phyloP scores from a whole-genome alignment of 805 yeast genomes.

The Ogataea neopini region DNA sequence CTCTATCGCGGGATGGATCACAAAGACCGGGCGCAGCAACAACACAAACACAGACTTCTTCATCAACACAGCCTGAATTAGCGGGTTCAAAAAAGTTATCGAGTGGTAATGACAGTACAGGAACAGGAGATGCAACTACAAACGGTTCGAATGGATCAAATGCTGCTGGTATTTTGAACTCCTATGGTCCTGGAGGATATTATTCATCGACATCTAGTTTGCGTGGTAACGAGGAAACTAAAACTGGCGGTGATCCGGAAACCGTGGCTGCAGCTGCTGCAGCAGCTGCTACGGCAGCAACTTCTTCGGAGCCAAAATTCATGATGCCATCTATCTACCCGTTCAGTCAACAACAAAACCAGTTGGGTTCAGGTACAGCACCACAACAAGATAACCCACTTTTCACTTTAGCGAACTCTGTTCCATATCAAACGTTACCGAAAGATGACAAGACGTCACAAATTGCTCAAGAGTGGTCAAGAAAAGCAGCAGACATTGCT shows the following conservation, averaged over 20 bases:
- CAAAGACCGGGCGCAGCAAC: slow-evolving; percentile 8
- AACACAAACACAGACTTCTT: slow-evolving; percentile 7
- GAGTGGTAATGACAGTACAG: background rate
- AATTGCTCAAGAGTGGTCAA: slow-evolving; percentile 24
- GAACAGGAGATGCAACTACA: background rate
- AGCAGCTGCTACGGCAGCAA: no score
- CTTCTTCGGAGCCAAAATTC: slow-evolving; percentile 3
- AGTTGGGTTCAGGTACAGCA: slow-evolving; percentile 4
- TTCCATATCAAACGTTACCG: slow-evolving; percentile 18
- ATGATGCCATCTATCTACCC: slow-evolving; percentile 21
- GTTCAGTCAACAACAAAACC: slow-evolving; percentile 18
- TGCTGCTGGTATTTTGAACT: background rate
- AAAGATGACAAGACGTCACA: slow-evolving; percentile 10
- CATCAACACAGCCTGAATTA: slow-evolving; percentile 28
- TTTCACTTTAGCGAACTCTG: slow-evolving; percentile 34
- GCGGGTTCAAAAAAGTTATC: slow-evolving; percentile 20
- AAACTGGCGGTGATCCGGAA: slow-evolving; percentile 1
- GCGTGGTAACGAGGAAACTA: slow-evolving; percentile 18
- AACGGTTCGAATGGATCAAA: background rate
- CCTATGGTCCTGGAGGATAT: slow-evolving; percentile 6
- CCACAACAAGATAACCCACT: slow-evolving; percentile 29
- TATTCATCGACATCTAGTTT: slow-evolving; percentile 24
- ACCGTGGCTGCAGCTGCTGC: slow-evolving; percentile 2
- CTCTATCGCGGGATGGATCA: slow-evolving; percentile 1
- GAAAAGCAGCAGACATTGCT: slow-evolving; percentile 31